These are phyloP conservation scores for Syzygium aromaticum DNA, from an alignment of 345 rosid species.

Conservation along the genomic window DNA sequence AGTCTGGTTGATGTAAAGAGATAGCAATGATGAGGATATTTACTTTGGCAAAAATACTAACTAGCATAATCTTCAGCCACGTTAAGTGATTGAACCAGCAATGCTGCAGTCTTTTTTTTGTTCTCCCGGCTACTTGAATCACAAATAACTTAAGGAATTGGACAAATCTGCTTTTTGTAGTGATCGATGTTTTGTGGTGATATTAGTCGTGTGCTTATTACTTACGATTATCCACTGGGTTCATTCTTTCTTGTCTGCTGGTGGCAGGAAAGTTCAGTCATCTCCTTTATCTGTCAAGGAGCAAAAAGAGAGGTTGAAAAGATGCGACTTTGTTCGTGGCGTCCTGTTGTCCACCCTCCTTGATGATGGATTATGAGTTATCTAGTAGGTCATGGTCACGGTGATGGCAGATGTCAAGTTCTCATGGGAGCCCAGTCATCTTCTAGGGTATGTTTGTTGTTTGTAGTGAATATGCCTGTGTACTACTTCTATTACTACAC, in stretches of 20 bases:
- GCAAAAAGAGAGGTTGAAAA: conserved; percentile 60
- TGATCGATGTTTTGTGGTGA: not conserved
- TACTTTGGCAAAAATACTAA: not conserved
- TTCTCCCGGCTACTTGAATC: not conserved
- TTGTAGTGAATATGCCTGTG: conserved; percentile 15
- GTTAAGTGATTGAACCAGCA: not conserved
- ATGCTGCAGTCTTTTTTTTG: not conserved
- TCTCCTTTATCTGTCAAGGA: conserved; percentile 64
- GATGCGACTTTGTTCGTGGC: conserved; percentile 63
- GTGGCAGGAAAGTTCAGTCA: conserved; percentile 35
- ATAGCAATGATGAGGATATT: not conserved
- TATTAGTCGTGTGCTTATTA: not conserved
- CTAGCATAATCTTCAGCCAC: not conserved
- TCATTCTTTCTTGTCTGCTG: not conserved
- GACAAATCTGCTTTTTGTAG: not conserved
- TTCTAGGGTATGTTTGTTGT: conserved; percentile 5
- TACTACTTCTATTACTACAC: not conserved
- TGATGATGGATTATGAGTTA: conserved; percentile 47
- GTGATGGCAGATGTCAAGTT: not conserved
- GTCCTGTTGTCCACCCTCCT: conserved; percentile 60
- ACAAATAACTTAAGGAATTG: not conserved
- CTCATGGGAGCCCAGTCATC: conserved; percentile 4
- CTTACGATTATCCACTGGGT: not conserved
- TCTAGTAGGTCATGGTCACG: not conserved
- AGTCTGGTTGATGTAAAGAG: not conserved